phyloP scores from a whole-genome alignment of 2,329 filamentous ascomycete species.

The Trichocomaceae sp. region DNA sequence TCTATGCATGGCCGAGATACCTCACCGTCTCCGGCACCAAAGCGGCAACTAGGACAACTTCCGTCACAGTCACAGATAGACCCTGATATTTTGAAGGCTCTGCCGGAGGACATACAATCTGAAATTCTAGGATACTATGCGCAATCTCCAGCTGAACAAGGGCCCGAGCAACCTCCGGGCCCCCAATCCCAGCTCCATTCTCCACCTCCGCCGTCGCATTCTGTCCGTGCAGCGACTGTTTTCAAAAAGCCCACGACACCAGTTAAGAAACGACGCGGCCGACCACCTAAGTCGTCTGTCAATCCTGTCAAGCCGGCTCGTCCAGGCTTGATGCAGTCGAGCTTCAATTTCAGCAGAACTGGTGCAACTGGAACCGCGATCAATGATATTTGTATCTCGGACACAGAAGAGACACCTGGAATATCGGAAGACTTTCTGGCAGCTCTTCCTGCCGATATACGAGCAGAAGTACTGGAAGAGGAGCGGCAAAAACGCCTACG shows the following conservation, averaged over 20 bases:
- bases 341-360: slow-evolving; percentile 50
- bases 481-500: slow-evolving; percentile 58
- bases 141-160: slow-evolving; percentile 22
- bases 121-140: slow-evolving; percentile 72
- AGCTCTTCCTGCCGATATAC: slow-evolving; percentile 74
- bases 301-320: slow-evolving; percentile 44
- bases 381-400: slow-evolving; percentile 20
- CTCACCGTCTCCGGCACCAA: slow-evolving; percentile 31
- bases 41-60: slow-evolving; percentile 32
- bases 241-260: slow-evolving; percentile 51
- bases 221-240: neutral
- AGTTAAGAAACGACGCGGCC: slow-evolving; percentile 58
- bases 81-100: slow-evolving; percentile 69
- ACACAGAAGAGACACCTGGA: slow-evolving; percentile 24
- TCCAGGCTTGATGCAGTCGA: slow-evolving; percentile 65
- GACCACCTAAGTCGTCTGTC: slow-evolving; percentile 37
- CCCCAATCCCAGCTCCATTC: slow-evolving; percentile 41
- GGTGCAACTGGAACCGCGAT: slow-evolving; percentile 16
- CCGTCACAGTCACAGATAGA: slow-evolving; percentile 73
- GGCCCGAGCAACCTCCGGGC: slow-evolving; percentile 25
- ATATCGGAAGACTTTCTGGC: slow-evolving; percentile 69
- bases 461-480: slow-evolving; percentile 70
- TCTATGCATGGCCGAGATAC: slow-evolving; percentile 20
- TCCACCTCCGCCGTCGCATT: slow-evolving; percentile 3
- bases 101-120: slow-evolving; percentile 78